Conservation (phyloP, 345 rosid genomes). For the Excoecaria agallocha region DNA sequence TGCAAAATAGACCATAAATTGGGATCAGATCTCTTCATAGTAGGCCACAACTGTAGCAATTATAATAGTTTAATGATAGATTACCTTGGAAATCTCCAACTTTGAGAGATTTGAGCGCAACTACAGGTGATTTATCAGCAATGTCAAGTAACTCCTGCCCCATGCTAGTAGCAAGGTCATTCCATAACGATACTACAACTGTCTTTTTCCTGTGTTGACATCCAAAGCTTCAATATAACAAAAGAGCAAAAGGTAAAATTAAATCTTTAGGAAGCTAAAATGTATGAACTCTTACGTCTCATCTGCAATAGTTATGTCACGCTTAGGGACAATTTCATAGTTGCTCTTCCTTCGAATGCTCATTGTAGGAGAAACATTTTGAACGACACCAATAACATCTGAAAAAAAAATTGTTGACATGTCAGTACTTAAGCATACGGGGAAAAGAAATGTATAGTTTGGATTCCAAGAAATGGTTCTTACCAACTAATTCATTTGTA, state of each 20-base stretch:
- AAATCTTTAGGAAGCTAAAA: background rate
- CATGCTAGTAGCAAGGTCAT: slow-evolving; percentile 65
- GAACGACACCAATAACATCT: slow-evolving; percentile 91
- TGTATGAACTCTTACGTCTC: slow-evolving; percentile 46
- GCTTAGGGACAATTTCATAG: slow-evolving; percentile 74
- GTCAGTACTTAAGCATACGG: background rate
- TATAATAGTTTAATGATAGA: background rate
- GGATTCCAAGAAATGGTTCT: slow-evolving; percentile 13
- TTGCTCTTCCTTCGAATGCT: slow-evolving; percentile 76
- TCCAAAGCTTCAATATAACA: background rate
- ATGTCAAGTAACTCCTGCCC: slow-evolving; percentile 75
- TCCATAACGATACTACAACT: slow-evolving; percentile 85
- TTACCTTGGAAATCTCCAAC: slow-evolving; percentile 95
- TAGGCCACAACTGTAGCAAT: background rate
- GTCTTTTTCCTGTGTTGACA: slow-evolving; percentile 57
- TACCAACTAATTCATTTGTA: slow-evolving; percentile 75
- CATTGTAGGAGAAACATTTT: slow-evolving; percentile 72
- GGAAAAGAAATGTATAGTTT: background rate
- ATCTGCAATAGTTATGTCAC: slow-evolving; percentile 81
- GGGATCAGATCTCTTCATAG: background rate
- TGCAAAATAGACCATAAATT: background rate
- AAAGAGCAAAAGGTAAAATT: background rate
- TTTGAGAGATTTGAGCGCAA: slow-evolving; percentile 81
- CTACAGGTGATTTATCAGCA: slow-evolving; percentile 63
- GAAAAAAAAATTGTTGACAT: background rate